Evolutionary conservation across 1,284 basidiomycete species (phyloP), one percentile per base, ranked within the genome.

Genomic region (Takashimella tepidaria): DNA sequence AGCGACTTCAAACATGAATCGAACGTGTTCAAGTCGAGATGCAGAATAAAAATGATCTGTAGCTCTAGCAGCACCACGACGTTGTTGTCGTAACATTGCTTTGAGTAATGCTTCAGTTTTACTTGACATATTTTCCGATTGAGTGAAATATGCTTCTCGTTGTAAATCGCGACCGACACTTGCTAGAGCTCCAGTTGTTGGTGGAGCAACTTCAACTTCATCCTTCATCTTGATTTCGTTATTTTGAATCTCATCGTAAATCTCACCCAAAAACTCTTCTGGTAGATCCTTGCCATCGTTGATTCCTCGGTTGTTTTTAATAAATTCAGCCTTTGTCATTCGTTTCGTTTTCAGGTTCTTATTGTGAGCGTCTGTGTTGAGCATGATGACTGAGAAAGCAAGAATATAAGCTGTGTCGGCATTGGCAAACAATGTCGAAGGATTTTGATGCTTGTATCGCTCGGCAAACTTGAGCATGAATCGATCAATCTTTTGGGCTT

Each of bases 151-250:
- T 2, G 91, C 89, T 72, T 98, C 93, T 71, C 87, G 87, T 74
- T 96, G 92, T 19, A 95, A 76, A 76, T 97, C 92, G 54, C 93
- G 79, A 1, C 93, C 93, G 27, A 96, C 91, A 56, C 84, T 87
- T 1, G 88, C 89, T 13, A 97, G 76, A 11, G 92, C 91, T 27
- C 86, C 83, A 3, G 65, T 59, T 19, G 64, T 60, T 6, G 66
- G 60, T 4, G 68, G 67, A 1, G 79, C 69, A 5, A 80, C 76
- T 62, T 92, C 91, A 24, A 92, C 78, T 76, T 98, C 92, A 66
- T 97, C 93, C 77, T 96, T 96, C 92, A 98, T 96, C 63, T 89
- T 83, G 67, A 98, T 97, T 75, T 98, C 93, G 66, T 96, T 92
- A 44, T 75, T 80, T 50, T 84, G 82, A 62, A 98, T 97, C 46